Conservation (phyloP, 495 filamentous ascomycete species). For the Chaetomium cochliodes region DNA sequence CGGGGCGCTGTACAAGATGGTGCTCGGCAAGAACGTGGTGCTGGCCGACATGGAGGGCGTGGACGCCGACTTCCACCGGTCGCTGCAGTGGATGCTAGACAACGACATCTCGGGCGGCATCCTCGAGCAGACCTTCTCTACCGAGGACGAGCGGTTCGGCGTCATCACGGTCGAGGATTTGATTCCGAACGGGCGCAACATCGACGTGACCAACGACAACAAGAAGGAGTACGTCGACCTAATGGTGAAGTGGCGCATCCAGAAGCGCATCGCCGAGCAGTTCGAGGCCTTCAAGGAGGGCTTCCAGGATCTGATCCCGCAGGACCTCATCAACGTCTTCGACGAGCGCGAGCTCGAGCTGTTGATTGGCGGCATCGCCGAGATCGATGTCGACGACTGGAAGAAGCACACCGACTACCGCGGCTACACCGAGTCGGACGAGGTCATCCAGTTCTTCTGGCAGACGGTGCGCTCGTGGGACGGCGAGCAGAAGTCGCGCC, state of each 20-base stretch:
- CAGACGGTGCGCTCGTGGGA: constrained; percentile 95
- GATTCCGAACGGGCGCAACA: constrained; percentile 84
- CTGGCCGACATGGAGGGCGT: constrained; percentile 99
- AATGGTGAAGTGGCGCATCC: constrained; percentile 98
- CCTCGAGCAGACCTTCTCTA: constrained; percentile 89
- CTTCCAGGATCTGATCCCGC: constrained; percentile 95
- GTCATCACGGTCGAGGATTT: constrained; percentile 89
- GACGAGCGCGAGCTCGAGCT: constrained; percentile 97
- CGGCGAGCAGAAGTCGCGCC: constrained; percentile 92
- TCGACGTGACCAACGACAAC: constrained; percentile 95
- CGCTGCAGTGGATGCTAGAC: constrained; percentile 93
- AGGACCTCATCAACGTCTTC: constrained; percentile 97
- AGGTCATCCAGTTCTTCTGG: constrained; percentile 98
- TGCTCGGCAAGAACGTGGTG: constrained; percentile 86
- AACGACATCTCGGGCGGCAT: constrained; percentile 90
- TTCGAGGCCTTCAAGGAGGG: constrained; percentile 97
- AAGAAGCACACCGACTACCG: constrained; percentile 99
- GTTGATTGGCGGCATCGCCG: constrained; percentile 96
- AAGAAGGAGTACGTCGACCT: constrained; percentile 94
- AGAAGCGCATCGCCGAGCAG: constrained; percentile 95
- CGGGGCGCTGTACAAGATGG: constrained; percentile 99
- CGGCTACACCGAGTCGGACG: constrained; percentile 96
- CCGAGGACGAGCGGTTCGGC: constrained; percentile 96
- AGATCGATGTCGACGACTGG: constrained; percentile 99
- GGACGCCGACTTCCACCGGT: constrained; percentile 94